Evolutionary conservation across 345 rosid species (phyloP).

Genomic region (Aquilaria malaccensis): DNA sequence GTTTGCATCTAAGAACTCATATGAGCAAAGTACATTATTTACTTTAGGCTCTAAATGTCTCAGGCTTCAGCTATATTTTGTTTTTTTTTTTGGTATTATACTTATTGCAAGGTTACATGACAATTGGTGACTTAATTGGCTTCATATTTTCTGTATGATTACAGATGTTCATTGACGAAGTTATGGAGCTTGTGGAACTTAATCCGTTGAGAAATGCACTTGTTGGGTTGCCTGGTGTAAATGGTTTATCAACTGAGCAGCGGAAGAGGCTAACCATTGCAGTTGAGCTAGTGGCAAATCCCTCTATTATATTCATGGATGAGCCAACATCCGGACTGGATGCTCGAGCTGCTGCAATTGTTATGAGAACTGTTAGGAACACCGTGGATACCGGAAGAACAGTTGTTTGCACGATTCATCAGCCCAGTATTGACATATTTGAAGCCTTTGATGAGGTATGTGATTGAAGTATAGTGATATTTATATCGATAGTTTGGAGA

Average conservation of each 20-base stretch:
- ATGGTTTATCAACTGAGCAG: slow-evolving; percentile 76
- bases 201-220: slow-evolving; percentile 48
- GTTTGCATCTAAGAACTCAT: slow-evolving; percentile 15
- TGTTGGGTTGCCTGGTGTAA: slow-evolving; percentile 80
- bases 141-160: background rate
- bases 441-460: slow-evolving; percentile 92
- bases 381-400: slow-evolving; percentile 92
- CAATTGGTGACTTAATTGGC: too few relatives aligned
- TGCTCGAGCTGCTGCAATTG: slow-evolving; percentile 93
- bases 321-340: slow-evolving; percentile 96
- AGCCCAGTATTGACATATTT: slow-evolving; percentile 83
- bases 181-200: slow-evolving; percentile 83
- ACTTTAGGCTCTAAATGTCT: too few relatives aligned
- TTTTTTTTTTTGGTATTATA: too few relatives aligned
- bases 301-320: slow-evolving; percentile 90
- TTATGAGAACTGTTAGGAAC: slow-evolving; percentile 84
- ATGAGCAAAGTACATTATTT: background rate
- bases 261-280: slow-evolving; percentile 92
- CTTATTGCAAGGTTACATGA: too few relatives aligned
- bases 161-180: slow-evolving; percentile 82
- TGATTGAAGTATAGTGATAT: background rate
- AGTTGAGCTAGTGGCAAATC: slow-evolving; percentile 90
- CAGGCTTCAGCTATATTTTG: too few relatives aligned
- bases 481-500: too few relatives aligned
- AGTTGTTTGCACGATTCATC: slow-evolving; percentile 91